A percentile compares a stretch with the other conserved stretches of the same genome.
phyloP scores from a whole-genome alignment of 192 early-diverging fungal species.

The Rhizophagus clarus region DNA sequence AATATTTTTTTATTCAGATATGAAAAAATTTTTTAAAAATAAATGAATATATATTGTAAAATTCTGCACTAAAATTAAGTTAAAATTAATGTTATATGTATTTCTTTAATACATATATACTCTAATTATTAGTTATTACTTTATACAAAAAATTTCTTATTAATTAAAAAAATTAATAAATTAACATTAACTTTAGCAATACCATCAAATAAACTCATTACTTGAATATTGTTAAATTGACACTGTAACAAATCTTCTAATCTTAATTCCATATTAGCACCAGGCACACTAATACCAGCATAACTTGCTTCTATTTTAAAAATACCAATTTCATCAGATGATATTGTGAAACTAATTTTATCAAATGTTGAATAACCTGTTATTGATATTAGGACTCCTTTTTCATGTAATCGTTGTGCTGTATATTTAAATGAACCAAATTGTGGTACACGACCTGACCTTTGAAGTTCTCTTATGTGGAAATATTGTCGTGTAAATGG shows the following conservation, averaged over 20 bases:
- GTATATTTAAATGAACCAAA: constrained; percentile 99
- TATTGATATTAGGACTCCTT: constrained; percentile 88
- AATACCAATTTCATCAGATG: constrained; percentile 88
- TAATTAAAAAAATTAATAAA: constrained; percentile 91
- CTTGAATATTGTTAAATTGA: constrained; percentile 91
- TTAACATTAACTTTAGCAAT: constrained; percentile 95
- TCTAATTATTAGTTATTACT: background rate
- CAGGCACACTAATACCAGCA: constrained; percentile 66
- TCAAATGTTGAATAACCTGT: constrained; percentile 85
- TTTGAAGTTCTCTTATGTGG: constrained; percentile 85
- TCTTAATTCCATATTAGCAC: constrained; percentile 75
- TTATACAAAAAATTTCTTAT: constrained; percentile 82
- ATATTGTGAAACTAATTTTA: constrained; percentile 86
- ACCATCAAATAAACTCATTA: constrained; percentile 91
- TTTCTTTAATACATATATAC: too few relatives aligned
- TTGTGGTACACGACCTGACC: constrained; percentile 84
- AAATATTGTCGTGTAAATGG: constrained; percentile 96
- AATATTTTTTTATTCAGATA: too few relatives aligned
- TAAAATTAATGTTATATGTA: too few relatives aligned
- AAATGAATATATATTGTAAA: too few relatives aligned
- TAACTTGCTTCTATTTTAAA: constrained; percentile 87
- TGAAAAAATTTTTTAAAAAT: too few relatives aligned
- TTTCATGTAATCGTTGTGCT: constrained; percentile 88
- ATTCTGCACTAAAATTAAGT: too few relatives aligned
- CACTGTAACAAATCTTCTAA: constrained; percentile 93